Conservation (phyloP, 768 basidiomycete species). For the Paxillus rubicundulus region DNA sequence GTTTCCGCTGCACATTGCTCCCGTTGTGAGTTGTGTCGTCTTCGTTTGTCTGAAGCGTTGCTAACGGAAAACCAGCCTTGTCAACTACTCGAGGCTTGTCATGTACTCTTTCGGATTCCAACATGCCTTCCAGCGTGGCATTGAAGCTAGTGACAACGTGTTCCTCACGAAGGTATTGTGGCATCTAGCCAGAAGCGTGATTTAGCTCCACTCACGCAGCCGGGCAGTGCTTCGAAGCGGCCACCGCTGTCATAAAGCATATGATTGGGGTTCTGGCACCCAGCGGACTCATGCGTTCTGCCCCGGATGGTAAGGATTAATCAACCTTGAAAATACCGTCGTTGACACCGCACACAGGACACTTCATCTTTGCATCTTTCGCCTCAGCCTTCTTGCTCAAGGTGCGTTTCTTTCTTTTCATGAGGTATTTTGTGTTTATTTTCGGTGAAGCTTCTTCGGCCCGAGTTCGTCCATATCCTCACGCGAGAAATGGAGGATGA, state of each 20-base stretch:
- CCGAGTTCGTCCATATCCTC: conserved; percentile 66
- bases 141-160: conserved; percentile 57
- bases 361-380: conserved; percentile 78
- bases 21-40: conserved; percentile 61
- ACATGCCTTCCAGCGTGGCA: conserved; percentile 71
- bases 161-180: conserved; percentile 61
- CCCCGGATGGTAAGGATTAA: conserved; percentile 63
- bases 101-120: conserved; percentile 89
- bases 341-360: conserved; percentile 39
- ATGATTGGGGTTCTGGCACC: conserved; percentile 67
- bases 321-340: background rate
- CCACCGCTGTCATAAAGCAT: conserved; percentile 61
- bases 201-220: conserved; percentile 1
- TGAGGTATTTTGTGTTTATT: background rate
- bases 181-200: background rate
- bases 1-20: conserved; percentile 62
- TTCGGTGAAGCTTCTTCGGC: conserved; percentile 56
- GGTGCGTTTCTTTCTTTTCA: conserved; percentile 35
- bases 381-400: conserved; percentile 83
- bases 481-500: conserved; percentile 58
- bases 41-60: background rate
- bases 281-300: conserved; percentile 73
- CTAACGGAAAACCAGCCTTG: conserved; percentile 46
- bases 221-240: conserved; percentile 64
- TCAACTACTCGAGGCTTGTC: conserved; percentile 74